Conservation (phyloP, 139 green algal genomes). For the Micractinium conductrix region DNA sequence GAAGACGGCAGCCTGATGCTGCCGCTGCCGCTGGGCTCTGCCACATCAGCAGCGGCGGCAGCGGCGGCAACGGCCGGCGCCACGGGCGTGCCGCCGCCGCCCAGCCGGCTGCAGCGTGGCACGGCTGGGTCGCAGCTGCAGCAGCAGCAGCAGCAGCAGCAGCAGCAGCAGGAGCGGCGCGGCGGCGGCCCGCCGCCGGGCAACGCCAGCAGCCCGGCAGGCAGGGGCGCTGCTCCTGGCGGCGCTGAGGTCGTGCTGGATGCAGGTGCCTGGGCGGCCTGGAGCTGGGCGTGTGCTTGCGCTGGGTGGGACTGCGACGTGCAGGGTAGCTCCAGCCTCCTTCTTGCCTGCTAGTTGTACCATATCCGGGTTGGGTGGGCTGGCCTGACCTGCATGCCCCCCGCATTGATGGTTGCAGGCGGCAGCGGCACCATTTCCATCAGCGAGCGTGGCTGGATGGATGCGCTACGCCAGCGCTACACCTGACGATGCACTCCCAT, state of each 20-base stretch:
- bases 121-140: background rate
- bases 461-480: slow-evolving; percentile 26
- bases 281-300: too few relatives aligned
- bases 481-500: too few relatives aligned
- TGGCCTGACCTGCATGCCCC: background rate
- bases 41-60: background rate
- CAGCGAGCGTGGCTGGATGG: slow-evolving; percentile 12
- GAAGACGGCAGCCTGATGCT: slow-evolving; percentile 4
- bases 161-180: background rate
- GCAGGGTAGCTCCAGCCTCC: too few relatives aligned
- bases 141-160: background rate
- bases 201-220: background rate
- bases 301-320: background rate
- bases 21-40: background rate
- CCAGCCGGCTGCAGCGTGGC: slow-evolving; percentile 17
- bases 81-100: background rate
- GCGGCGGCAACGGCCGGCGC: background rate
- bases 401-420: too few relatives aligned
- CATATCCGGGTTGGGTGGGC: too few relatives aligned
- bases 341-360: too few relatives aligned
- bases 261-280: too few relatives aligned
- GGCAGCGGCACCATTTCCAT: background rate
- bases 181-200: slow-evolving; percentile 27
- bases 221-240: background rate
- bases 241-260: slow-evolving; percentile 12